These are phyloP conservation scores for Boechera retrofracta DNA, from an alignment of 345 rosid species.

Conservation along the genomic window DNA sequence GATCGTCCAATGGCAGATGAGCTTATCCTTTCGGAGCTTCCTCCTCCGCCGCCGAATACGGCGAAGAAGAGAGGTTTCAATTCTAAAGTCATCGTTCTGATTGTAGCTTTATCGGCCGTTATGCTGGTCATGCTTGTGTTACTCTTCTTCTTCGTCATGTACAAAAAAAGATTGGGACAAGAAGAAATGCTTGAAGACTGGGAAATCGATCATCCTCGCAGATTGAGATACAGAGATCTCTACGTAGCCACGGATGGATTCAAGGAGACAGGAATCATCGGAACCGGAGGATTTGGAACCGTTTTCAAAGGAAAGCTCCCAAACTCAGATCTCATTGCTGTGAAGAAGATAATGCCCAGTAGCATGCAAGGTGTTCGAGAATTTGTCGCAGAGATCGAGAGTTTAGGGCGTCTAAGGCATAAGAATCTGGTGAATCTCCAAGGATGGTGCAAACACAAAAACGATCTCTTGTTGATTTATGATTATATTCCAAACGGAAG, in stretches of 20 bases:
- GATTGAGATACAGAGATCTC: constrained; percentile 61
- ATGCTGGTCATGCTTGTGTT: constrained; percentile 40
- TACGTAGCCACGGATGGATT: constrained; percentile 59
- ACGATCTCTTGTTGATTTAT: constrained; percentile 57
- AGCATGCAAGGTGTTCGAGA: constrained; percentile 65
- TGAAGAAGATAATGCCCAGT: constrained; percentile 57
- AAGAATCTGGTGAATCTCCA: constrained; percentile 66
- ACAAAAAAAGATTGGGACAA: constrained; percentile 48
- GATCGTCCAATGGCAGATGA: constrained; percentile 20
- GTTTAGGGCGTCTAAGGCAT: constrained; percentile 59
- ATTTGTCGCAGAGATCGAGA: constrained; percentile 65
- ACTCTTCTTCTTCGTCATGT: constrained; percentile 40
- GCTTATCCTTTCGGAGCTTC: constrained; percentile 42
- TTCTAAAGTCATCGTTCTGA: constrained; percentile 45
- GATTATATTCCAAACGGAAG: constrained; percentile 63
- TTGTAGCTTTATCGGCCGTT: constrained; percentile 45
- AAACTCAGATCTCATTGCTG: constrained; percentile 46
- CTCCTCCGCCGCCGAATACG: constrained; percentile 41
- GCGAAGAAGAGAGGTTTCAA: constrained; percentile 12
- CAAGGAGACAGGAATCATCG: constrained; percentile 50
- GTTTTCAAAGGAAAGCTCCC: constrained; percentile 53
- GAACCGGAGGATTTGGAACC: constrained; percentile 63
- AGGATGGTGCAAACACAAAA: constrained; percentile 67
- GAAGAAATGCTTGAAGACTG: constrained; percentile 60
- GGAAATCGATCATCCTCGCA: constrained; percentile 67